Conservation (phyloP, 139 green algal genomes). For the Marvania coccoides region DNA sequence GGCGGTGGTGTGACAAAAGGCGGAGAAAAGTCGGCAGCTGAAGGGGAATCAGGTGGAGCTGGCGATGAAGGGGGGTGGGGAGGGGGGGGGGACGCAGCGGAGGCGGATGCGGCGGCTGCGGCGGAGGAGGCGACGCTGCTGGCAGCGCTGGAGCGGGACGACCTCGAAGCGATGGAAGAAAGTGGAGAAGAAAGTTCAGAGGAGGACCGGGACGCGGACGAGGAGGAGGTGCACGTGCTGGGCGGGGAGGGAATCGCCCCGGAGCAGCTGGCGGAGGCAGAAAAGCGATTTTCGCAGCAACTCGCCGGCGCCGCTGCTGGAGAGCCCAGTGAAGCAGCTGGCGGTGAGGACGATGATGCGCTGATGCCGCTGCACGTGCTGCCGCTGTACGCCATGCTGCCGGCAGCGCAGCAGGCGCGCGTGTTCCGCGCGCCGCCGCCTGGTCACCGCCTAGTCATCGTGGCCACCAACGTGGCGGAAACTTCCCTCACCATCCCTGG, state of each 20-base stretch:
- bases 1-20: conserved; percentile 8
- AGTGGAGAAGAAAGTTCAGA: conserved; percentile 17
- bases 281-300: conserved; percentile 42
- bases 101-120: conserved; percentile 10
- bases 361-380: conserved; percentile 83
- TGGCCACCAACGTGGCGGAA: conserved; percentile 97
- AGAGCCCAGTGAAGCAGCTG: not conserved
- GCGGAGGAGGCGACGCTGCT: conserved; percentile 20
- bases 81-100: conserved; percentile 11
- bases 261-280: conserved; percentile 63
- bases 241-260: conserved; percentile 60
- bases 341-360: not conserved
- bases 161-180: conserved; percentile 21
- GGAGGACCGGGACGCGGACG: conserved; percentile 36
- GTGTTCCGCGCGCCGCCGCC: conserved; percentile 70
- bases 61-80: conserved; percentile 5
- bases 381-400: conserved; percentile 93
- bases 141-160: not conserved
- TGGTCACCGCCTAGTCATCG: conserved; percentile 79
- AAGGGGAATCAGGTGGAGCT: not conserved
- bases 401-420: conserved; percentile 43
- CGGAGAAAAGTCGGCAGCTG: not conserved
- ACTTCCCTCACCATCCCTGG: conserved; percentile 96
- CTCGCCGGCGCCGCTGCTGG: not conserved
- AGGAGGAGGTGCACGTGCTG: conserved; percentile 51